These are phyloP conservation scores for Theileria parva DNA, from an alignment of 169 alveolate genomes.

Conservation along the genomic window DNA sequence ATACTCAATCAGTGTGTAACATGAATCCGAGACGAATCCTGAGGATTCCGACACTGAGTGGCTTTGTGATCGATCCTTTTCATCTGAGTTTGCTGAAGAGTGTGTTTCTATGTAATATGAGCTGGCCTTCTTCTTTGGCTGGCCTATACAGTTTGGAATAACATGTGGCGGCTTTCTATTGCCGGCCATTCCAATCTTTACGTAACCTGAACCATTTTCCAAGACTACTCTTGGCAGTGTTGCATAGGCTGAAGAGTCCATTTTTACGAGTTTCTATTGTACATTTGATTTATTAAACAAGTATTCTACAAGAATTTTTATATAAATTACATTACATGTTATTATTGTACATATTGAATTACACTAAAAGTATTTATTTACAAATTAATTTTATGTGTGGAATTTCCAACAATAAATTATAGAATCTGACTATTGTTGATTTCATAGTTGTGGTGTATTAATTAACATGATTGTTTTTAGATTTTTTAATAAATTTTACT, in stretches of 20 bases:
- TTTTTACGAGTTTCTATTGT: slow-evolving; percentile 5
- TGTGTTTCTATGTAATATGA: slow-evolving; percentile 23
- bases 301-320: not conserved
- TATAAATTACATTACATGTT: not conserved
- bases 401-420: not conserved
- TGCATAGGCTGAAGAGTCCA: slow-evolving; percentile 73
- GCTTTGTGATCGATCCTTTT: not conserved
- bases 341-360: not conserved
- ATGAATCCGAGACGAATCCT: slow-evolving; percentile 71
- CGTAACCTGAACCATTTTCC: slow-evolving; percentile 84
- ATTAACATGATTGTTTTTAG: not conserved
- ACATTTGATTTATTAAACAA: not conserved
- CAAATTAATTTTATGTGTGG: not conserved
- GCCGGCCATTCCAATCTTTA: slow-evolving; percentile 81
- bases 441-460: not conserved
- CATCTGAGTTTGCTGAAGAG: slow-evolving; percentile 8
- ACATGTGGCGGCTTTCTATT: slow-evolving; percentile 73
- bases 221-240: slow-evolving; percentile 79
- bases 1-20: slow-evolving; percentile 78
- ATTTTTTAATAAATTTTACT: not conserved
- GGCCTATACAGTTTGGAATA: slow-evolving; percentile 83
- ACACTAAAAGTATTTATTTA: not conserved
- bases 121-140: slow-evolving; percentile 71
- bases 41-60: slow-evolving; percentile 13
- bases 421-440: not conserved